Conservation (phyloP, 83 land plant genomes). For the Picea abies region DNA sequence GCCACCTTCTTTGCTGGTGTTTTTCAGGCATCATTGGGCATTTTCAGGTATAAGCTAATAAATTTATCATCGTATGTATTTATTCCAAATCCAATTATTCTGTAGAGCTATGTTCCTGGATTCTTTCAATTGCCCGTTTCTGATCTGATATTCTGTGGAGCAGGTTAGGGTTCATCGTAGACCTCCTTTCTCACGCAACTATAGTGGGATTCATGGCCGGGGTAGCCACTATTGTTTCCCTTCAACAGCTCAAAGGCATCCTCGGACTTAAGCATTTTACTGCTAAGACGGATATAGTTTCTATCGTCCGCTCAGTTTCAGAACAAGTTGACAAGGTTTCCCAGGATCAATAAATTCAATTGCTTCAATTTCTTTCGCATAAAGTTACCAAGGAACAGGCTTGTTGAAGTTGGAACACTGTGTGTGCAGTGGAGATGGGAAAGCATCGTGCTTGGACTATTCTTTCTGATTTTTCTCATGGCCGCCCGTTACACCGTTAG, state of each 20-base stretch:
- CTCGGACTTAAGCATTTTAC: conserved; percentile 72
- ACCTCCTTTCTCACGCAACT: conserved; percentile 79
- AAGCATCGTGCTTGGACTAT: background rate
- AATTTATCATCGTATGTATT: too few species aligned
- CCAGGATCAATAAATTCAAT: too few species aligned
- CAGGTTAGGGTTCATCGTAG: conserved; percentile 83
- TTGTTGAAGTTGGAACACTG: too few species aligned
- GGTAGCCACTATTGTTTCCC: conserved; percentile 55
- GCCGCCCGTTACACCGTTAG: conserved; percentile 29
- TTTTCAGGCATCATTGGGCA: conserved; percentile 68
- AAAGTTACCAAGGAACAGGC: too few species aligned
- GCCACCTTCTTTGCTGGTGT: conserved; percentile 86
- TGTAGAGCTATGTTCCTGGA: too few species aligned
- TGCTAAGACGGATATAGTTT: conserved; percentile 57
- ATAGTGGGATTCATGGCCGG: conserved; percentile 88
- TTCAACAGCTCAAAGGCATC: conserved; percentile 83
- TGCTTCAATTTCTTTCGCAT: too few species aligned
- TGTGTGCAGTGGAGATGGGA: too few species aligned
- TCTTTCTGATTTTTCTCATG: conserved; percentile 32
- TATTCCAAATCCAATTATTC: too few species aligned
- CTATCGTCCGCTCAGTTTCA: conserved; percentile 59
- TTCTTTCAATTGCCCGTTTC: too few species aligned
- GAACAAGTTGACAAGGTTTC: conserved; percentile 52
- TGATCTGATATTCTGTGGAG: background rate
- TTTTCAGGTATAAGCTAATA: conserved; percentile 51